Base-by-base conservation (phyloP, 2,329 filamentous ascomycete genomes). In the Penicillium paneum region DNA sequence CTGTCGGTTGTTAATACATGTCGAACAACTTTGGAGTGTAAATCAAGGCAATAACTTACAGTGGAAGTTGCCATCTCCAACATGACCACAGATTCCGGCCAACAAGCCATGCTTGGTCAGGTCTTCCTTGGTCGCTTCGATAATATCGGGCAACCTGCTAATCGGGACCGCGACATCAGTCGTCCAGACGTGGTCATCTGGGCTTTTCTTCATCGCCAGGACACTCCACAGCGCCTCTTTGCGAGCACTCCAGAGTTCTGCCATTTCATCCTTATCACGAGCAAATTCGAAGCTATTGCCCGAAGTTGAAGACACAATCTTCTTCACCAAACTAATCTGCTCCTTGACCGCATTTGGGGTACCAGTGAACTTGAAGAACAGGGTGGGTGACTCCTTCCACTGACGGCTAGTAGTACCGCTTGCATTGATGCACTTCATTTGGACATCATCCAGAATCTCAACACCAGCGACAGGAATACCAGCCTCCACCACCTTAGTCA, bases 381-480 rank as follows among this genome's bases (percentile, higher is more conserved):
- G 75, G 0, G 88, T 91, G 0, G 88, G 86, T 0, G 76, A 75
- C 66, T 90, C 87, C 54, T 82, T 82, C 88, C 88, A 91, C 35
- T 76, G 76, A 24, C 78, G 69, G 39, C 69, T 71, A 3, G 77
- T 79, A 8, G 71, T 68, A 34, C 76, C 67, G 55, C 75, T 77
- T 42, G 73, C 72, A 61, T 87, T 87, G 71, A 87, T 86, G 69
- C 82, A 86, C 59, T 78, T 75, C 84, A 97, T 97, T 77, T 96
- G 91, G 54, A 91, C 87, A 69, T 96, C 91, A 74, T 97, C 92
- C 28, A 97, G 79, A 54, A 97, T 88, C 76, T 97, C 92, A 40
- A 97, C 85, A n/a, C 92, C 92, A 0, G 92, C 91, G 39, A 97
- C 86, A 29, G 89, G 90, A 11, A 96, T 83, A 26, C 91, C 91